These are phyloP conservation scores for Venturia asperata DNA, from an alignment of 2,329 filamentous ascomycete species.

Conservation along the genomic window DNA sequence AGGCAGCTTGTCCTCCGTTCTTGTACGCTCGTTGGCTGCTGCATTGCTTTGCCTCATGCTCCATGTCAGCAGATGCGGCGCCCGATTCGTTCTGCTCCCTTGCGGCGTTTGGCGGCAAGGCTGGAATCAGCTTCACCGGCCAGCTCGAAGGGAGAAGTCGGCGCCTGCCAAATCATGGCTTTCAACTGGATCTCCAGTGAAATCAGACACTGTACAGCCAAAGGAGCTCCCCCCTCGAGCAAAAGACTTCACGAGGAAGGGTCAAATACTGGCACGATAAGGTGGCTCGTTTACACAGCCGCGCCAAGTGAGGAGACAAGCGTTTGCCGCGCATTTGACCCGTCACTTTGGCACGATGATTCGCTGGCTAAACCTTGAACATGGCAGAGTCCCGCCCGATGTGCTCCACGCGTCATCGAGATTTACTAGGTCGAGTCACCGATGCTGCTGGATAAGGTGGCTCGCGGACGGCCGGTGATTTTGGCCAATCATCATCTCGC, in stretches of 20 bases:
- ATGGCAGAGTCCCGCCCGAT: not conserved
- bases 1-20: not conserved
- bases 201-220: no score
- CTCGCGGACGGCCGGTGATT: not conserved
- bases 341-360: not conserved
- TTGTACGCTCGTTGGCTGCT: not conserved
- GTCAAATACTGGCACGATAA: not conserved
- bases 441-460: not conserved
- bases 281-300: not conserved
- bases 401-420: not conserved
- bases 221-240: no score
- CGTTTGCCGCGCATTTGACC: not conserved
- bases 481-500: not conserved
- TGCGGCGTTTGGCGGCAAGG: not conserved
- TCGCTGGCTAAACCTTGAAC: not conserved
- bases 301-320: conserved; percentile 4
- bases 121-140: not conserved
- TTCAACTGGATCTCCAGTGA: no score
- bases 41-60: not conserved
- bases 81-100: not conserved
- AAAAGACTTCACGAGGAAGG: not conserved
- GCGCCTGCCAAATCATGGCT: no score
- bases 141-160: not conserved
- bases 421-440: not conserved
- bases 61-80: not conserved